These are phyloP conservation scores for Apiospora aurea DNA, from an alignment of 2,329 filamentous ascomycete species.

Conservation along the genomic window DNA sequence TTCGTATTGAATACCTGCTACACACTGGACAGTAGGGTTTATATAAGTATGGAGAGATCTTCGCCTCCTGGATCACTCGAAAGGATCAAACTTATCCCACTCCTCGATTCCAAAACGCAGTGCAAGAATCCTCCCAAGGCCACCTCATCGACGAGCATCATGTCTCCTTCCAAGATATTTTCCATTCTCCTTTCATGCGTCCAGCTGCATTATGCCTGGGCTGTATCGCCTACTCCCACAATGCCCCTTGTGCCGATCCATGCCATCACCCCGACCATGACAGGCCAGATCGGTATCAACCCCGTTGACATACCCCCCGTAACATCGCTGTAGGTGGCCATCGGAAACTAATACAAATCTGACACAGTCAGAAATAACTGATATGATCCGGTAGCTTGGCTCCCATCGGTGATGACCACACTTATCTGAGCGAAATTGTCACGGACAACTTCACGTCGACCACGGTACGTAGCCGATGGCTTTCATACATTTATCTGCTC, in stretches of 20 bases:
- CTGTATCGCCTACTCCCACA: background rate
- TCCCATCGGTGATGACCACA: background rate
- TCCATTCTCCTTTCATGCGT: background rate
- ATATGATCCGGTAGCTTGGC: background rate
- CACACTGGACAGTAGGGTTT: background rate
- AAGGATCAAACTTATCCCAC: background rate
- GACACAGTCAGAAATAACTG: background rate
- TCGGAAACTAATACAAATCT: background rate
- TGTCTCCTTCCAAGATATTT: background rate
- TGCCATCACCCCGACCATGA: background rate
- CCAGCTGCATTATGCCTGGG: background rate
- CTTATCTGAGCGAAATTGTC: background rate
- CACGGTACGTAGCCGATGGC: background rate
- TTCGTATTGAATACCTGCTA: too few species aligned
- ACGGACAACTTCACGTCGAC: background rate
- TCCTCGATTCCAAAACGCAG: background rate
- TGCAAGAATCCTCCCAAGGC: background rate
- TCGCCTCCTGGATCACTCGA: background rate
- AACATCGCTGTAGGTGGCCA: background rate
- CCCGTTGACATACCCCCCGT: background rate
- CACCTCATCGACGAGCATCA: background rate
- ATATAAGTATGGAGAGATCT: background rate
- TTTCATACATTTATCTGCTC: too few species aligned
- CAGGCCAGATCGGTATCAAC: constrained; percentile 12
- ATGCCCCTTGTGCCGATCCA: background rate